Conservation (phyloP, 306 rosid species). For the Corylus americana region DNA sequence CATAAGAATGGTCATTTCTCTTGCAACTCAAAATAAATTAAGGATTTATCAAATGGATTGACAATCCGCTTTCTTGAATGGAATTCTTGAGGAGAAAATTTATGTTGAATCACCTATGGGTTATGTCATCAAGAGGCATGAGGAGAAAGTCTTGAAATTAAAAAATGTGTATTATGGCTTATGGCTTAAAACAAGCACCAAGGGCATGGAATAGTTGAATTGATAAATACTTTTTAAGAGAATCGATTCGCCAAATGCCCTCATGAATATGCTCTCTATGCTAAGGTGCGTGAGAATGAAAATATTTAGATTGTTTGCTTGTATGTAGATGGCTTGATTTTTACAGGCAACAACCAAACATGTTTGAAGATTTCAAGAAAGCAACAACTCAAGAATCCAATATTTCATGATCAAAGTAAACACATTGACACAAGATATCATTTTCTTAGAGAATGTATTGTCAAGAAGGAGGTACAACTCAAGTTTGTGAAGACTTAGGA, state of each 20-base stretch:
- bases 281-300: background rate
- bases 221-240: background rate
- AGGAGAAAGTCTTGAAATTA: slow-evolving; percentile 1
- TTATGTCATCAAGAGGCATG: background rate
- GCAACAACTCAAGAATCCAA: too few relatives aligned
- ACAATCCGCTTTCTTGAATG: too few relatives aligned
- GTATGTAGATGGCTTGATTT: background rate
- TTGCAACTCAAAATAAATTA: too few relatives aligned
- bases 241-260: background rate
- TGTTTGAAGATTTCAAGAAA: slow-evolving; percentile 1
- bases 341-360: background rate
- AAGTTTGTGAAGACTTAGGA: too few relatives aligned
- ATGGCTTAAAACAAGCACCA: slow-evolving; percentile 6
- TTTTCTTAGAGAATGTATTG: too few relatives aligned
- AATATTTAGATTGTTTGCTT: background rate
- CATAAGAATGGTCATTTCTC: too few relatives aligned
- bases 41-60: too few relatives aligned
- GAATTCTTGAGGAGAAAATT: background rate
- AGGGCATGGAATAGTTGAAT: background rate
- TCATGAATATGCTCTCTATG: background rate
- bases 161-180: background rate
- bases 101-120: background rate
- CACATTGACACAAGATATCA: too few relatives aligned
- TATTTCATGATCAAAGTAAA: too few relatives aligned
- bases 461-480: too few relatives aligned